These are phyloP conservation scores for Fonsecaea erecta DNA, from an alignment of 2,329 filamentous ascomycete species.

Conservation along the genomic window DNA sequence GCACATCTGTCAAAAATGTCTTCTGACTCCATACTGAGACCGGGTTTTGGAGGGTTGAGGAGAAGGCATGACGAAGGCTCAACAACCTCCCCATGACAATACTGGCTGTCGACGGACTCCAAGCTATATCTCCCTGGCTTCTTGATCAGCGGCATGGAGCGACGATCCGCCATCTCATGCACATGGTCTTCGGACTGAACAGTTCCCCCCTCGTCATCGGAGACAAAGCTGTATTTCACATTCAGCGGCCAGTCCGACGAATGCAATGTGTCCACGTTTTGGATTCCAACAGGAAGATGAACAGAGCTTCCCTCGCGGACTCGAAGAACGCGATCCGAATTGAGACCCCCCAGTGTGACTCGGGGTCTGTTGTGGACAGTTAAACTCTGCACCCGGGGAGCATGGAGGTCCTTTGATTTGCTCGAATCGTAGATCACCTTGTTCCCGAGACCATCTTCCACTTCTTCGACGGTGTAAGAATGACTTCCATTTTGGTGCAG, in stretches of 20 bases:
- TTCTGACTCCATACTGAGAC: slow-evolving; percentile 72
- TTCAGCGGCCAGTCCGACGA: slow-evolving; percentile 69
- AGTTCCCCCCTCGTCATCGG: slow-evolving; percentile 71
- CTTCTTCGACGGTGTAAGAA: slow-evolving; percentile 89
- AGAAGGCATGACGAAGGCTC: slow-evolving; percentile 94
- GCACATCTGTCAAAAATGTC: slow-evolving; percentile 94
- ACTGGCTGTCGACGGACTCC: slow-evolving; percentile 75
- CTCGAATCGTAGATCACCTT: slow-evolving; percentile 68
- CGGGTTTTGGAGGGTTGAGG: slow-evolving; percentile 86
- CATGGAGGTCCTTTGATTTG: slow-evolving; percentile 45
- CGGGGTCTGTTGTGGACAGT: slow-evolving; percentile 84
- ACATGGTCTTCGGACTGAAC: slow-evolving; percentile 63
- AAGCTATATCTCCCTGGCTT: slow-evolving; percentile 86
- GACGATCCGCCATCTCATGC: slow-evolving; percentile 46
- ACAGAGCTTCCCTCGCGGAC: slow-evolving; percentile 45
- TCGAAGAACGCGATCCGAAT: slow-evolving; percentile 58
- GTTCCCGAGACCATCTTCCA: slow-evolving; percentile 89
- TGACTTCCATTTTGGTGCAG: slow-evolving; percentile 78
- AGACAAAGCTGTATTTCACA: slow-evolving; percentile 81
- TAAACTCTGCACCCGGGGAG: slow-evolving; percentile 78
- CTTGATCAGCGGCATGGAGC: slow-evolving; percentile 69
- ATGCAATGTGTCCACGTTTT: slow-evolving; percentile 65
- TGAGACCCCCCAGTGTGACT: slow-evolving; percentile 73
- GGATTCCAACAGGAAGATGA: slow-evolving; percentile 66
- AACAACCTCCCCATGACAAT: slow-evolving; percentile 83